A percentile compares a stretch with the other conserved stretches of the same genome.
Evolutionary conservation across 768 basidiomycete genomes (phyloP).

Genomic region (Brasilioporus rufonigricans): DNA sequence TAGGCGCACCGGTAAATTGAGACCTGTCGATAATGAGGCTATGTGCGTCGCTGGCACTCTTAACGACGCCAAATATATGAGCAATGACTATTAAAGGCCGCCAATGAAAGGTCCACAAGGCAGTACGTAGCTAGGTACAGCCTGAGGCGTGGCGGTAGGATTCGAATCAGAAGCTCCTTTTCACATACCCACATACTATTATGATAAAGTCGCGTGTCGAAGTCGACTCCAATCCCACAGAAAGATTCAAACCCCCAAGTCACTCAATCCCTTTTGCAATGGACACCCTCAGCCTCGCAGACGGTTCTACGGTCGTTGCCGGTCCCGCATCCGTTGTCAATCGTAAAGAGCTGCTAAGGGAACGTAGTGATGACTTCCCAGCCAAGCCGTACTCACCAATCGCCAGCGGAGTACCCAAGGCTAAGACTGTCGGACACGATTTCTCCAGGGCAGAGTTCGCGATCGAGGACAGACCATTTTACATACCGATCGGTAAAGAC

Average conservation of each 20-base stretch:
- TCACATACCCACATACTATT: no score
- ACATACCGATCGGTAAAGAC: conserved; percentile 63
- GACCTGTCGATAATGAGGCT: no score
- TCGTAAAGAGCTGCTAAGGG: conserved; percentile 22
- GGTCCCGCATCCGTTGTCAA: conserved; percentile 31
- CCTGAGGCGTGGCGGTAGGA: no score
- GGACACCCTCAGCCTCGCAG: conserved; percentile 39
- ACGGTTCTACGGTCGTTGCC: conserved; percentile 46
- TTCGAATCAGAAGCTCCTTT: no score
- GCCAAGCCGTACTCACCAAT: conserved; percentile 16
- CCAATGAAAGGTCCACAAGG: no score
- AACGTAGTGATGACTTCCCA: conserved; percentile 21
- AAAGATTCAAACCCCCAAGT: not conserved
- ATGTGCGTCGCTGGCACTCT: no score
- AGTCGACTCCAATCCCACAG: not conserved
- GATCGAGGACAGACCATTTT: conserved; percentile 63
- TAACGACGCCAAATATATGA: no score
- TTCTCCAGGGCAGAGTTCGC: conserved; percentile 51
- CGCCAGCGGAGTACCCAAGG: conserved; percentile 12
- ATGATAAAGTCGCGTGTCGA: not conserved
- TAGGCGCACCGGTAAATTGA: no score
- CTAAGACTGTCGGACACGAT: conserved; percentile 26
- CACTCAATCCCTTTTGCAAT: conserved; percentile 7
- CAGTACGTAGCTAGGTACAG: no score
- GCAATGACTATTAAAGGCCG: no score